A percentile compares a stretch with the other conserved stretches of the same genome.
Conservation (phyloP, 2,329 filamentous ascomycete species). For the Cyphellophora attinorum region DNA sequence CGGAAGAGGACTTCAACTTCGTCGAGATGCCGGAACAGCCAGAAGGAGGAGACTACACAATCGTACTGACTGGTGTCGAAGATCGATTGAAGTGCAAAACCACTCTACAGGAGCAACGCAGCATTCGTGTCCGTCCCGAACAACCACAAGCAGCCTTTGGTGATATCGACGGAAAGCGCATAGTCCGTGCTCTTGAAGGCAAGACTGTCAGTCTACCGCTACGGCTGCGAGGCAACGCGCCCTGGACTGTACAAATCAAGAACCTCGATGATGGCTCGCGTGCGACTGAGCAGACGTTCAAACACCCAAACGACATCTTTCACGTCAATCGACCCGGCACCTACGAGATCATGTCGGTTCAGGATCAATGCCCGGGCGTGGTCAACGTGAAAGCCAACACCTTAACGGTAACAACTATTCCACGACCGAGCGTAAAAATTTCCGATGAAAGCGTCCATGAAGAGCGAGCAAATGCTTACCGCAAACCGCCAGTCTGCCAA, state of each 20-base stretch:
- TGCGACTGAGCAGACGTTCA: slow-evolving; percentile 37
- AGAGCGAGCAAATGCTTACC: slow-evolving; percentile 45
- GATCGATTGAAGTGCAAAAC: slow-evolving; percentile 82
- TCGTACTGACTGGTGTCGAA: slow-evolving; percentile 76
- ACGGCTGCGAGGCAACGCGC: slow-evolving; percentile 72
- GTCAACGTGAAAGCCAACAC: slow-evolving; percentile 63
- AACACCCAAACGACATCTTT: slow-evolving; percentile 60
- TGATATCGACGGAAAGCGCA: slow-evolving; percentile 68
- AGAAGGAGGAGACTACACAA: slow-evolving; percentile 80
- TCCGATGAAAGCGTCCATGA: slow-evolving; percentile 55
- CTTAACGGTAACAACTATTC: slow-evolving; percentile 79
- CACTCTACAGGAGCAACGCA: slow-evolving; percentile 72
- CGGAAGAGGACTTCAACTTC: slow-evolving; percentile 53
- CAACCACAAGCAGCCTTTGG: slow-evolving; percentile 81
- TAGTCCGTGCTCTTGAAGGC: slow-evolving; percentile 66
- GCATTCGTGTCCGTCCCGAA: slow-evolving; percentile 79
- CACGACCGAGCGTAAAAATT: slow-evolving; percentile 63
- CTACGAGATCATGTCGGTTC: slow-evolving; percentile 71
- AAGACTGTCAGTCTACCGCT: slow-evolving; percentile 67
- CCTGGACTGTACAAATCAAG: slow-evolving; percentile 69
- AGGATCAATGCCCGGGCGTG: slow-evolving; percentile 73
- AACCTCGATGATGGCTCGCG: slow-evolving; percentile 41
- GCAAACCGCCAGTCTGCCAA: slow-evolving; percentile 81
- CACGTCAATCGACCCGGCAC: slow-evolving; percentile 57
- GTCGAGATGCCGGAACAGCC: slow-evolving; percentile 67